A percentile compares a stretch with the other conserved stretches of the same genome.
These are phyloP conservation scores for Tausonia pullulans DNA, from an alignment of 1,284 basidiomycete species.

Conservation along the genomic window DNA sequence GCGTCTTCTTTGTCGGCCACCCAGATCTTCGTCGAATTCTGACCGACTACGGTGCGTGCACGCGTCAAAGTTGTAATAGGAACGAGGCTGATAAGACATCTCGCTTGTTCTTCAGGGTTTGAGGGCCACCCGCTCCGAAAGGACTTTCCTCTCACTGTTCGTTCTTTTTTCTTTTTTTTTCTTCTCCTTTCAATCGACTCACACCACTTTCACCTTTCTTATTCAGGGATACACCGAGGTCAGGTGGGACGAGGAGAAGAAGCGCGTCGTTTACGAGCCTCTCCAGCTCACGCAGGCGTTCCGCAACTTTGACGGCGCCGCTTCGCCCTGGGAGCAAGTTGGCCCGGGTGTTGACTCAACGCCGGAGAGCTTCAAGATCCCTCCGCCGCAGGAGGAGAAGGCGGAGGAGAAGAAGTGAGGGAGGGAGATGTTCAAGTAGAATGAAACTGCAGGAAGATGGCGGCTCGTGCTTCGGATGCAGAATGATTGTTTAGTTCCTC, in stretches of 20 bases:
- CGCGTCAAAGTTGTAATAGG: not conserved
- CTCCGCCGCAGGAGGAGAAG: no score
- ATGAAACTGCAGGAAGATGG: no score
- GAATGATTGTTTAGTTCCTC: no score
- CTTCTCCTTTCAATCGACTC: not conserved
- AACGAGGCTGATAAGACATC: not conserved
- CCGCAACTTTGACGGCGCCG: slow-evolving; percentile 83
- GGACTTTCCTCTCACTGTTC: slow-evolving; percentile 89
- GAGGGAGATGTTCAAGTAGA: no score
- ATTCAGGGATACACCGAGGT: slow-evolving; percentile 84
- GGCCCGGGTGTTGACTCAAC: slow-evolving; percentile 58
- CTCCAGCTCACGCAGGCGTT: slow-evolving; percentile 96
- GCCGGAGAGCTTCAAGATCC: no score
- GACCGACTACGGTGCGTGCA: slow-evolving; percentile 79
- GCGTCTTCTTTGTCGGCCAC: slow-evolving; percentile 92
- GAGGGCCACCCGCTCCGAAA: slow-evolving; percentile 97
- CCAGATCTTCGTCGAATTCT: slow-evolving; percentile 96
- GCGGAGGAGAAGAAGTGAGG: no score
- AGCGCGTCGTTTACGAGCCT: slow-evolving; percentile 96
- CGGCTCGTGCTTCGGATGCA: no score
- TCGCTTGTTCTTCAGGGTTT: slow-evolving; percentile 50
- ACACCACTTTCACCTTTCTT: slow-evolving; percentile 23
- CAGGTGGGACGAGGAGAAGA: slow-evolving; percentile 95
- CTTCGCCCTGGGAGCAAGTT: slow-evolving; percentile 93
- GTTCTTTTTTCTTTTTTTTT: slow-evolving; percentile 21